Conservation (phyloP, 1,284 basidiomycete species). For the Fomitopsis schrenkii region DNA sequence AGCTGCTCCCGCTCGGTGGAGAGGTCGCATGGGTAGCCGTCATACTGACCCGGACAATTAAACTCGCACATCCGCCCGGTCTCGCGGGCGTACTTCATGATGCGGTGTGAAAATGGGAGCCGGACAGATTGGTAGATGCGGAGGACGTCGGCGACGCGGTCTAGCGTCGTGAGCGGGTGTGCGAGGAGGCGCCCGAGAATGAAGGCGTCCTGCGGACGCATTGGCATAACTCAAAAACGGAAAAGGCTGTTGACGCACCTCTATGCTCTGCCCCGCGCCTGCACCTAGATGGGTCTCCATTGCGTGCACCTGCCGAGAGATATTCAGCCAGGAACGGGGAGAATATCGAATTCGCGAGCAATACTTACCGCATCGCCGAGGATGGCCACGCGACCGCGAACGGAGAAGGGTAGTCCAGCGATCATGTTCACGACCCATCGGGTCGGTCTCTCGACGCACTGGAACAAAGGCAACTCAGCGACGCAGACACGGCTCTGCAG, state of each 20-base stretch:
- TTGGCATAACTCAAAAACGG: background rate
- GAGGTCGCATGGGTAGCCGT: slow-evolving; percentile 2
- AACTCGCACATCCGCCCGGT: slow-evolving; percentile 23
- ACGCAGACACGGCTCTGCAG: background rate
- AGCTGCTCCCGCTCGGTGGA: slow-evolving; percentile 6
- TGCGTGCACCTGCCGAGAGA: slow-evolving; percentile 41
- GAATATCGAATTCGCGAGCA: background rate
- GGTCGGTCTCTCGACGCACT: slow-evolving; percentile 36
- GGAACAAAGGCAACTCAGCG: background rate
- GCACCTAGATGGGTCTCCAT: slow-evolving; percentile 48
- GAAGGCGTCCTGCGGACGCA: slow-evolving; percentile 28
- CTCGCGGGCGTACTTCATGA: slow-evolving; percentile 8
- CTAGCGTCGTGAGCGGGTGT: slow-evolving; percentile 18
- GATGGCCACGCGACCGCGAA: slow-evolving; percentile 33
- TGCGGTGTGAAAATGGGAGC: slow-evolving; percentile 21
- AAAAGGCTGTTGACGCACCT: slow-evolving; percentile 29
- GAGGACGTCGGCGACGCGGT: slow-evolving; percentile 21
- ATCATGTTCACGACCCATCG: slow-evolving; percentile 43
- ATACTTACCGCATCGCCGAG: slow-evolving; percentile 41
- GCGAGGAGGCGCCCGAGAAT: slow-evolving; percentile 31
- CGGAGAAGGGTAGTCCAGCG: slow-evolving; percentile 33
- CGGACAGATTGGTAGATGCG: slow-evolving; percentile 28
- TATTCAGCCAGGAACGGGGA: background rate
- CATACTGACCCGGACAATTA: slow-evolving; percentile 16
- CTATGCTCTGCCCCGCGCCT: slow-evolving; percentile 52